Conservation (phyloP, 495 filamentous ascomycete species). For the Xylaria sp. region DNA sequence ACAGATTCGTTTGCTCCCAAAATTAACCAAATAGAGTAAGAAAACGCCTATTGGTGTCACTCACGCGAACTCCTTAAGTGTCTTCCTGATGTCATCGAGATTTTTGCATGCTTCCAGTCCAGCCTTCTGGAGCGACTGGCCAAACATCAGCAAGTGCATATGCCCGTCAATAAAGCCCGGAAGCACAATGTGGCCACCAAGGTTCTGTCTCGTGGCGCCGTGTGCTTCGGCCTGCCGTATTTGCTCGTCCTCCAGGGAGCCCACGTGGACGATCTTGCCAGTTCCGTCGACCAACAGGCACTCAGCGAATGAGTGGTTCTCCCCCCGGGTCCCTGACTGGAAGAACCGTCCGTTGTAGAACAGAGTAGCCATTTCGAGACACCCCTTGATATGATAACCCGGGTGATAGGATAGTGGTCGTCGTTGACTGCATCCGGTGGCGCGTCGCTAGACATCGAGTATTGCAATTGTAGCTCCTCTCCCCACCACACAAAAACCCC, state of each 20-base stretch:
- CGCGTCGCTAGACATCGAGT: background rate
- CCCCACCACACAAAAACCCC: slow-evolving; percentile 6
- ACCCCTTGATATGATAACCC: background rate
- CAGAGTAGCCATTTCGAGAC: slow-evolving; percentile 44
- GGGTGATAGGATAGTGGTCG: background rate
- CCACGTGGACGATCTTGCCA: slow-evolving; percentile 50
- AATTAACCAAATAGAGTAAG: background rate
- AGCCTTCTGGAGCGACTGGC: slow-evolving; percentile 64
- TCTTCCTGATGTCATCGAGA: slow-evolving; percentile 59
- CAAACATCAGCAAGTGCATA: slow-evolving; percentile 67
- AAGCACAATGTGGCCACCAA: slow-evolving; percentile 57
- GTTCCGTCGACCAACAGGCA: slow-evolving; percentile 43
- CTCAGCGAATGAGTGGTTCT: slow-evolving; percentile 35
- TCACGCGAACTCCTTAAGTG: slow-evolving; percentile 58
- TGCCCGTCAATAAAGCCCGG: slow-evolving; percentile 72
- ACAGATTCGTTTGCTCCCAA: background rate
- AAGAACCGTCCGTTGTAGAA: slow-evolving; percentile 58
- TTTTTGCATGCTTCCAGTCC: slow-evolving; percentile 60
- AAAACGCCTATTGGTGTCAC: background rate
- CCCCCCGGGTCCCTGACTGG: slow-evolving; percentile 33
- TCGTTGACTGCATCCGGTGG: background rate
- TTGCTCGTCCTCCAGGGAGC: slow-evolving; percentile 44
- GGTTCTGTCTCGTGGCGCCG: slow-evolving; percentile 49
- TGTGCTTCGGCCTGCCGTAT: slow-evolving; percentile 40
- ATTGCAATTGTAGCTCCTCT: background rate